Base-by-base conservation (phyloP, 2,329 filamentous ascomycete species). In the Colletotrichum endophyticum region DNA sequence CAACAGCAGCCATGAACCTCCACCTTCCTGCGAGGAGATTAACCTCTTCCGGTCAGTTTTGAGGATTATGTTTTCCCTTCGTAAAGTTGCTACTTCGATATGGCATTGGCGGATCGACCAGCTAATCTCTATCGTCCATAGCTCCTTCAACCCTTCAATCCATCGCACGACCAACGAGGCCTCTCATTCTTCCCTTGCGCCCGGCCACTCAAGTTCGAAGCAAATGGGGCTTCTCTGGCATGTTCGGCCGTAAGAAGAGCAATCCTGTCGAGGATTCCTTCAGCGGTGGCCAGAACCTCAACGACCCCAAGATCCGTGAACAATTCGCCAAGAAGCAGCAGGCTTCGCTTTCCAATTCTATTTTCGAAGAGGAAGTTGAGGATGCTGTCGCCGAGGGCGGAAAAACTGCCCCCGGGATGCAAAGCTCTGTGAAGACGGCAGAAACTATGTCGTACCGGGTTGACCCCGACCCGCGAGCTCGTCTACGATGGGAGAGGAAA, bases 401-500 rank as follows among this genome's bases (percentile, higher is more conserved):
- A 13, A 32, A 80, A 74, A 66, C 62, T 28, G 57, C n/a, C 12
- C 44, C n/a, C 56, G 80, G 82, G 75, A 78, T 79, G 28, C 79
- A 84, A 57, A 79, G 81, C 16, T 86, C 87, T 56, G 81, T 85
- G 61, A 85, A 86, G 79, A 85, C 85, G 30, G 82, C 81, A 49
- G 87, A 88, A 49, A 89, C 89, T 79, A 91, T 94, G 87, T 90
- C 91, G 72, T 87, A 90, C 73, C 90, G 91, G 32, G 86, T 95
- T 63, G 94, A 98, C 84, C 97, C 97, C 7, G 91, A 94, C 79
- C 96, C 96, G 19, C 86, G 89, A 61, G 89, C 89, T 73, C 92
- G 96, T 74, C 88, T 92, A 70, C 90, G 93, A 74, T 98, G 95
- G 92, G 93, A 98, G 87, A 91, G 95, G 81, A 95, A 94, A 85